phyloP scores from a whole-genome alignment of 176 grass and related monocot species.

The Chrysopogon serrulatus region DNA sequence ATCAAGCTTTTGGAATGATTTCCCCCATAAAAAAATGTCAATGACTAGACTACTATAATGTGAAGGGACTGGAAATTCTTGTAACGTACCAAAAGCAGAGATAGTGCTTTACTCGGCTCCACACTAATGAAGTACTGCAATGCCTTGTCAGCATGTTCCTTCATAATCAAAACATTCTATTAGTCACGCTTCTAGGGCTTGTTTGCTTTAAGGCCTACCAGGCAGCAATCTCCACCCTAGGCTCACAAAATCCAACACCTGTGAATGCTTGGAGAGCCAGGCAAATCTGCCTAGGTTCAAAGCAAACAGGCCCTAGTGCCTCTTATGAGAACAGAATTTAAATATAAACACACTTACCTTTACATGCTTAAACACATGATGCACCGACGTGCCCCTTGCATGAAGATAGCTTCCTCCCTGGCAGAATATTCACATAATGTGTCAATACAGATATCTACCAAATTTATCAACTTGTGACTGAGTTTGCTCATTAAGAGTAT shows the following conservation, averaged over 20 bases:
- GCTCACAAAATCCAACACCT: neutral
- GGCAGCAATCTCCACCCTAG: neutral
- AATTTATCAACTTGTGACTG: neutral
- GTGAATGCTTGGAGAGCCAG: neutral
- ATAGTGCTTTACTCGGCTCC: slow-evolving; percentile 60
- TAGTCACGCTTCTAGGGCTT: neutral
- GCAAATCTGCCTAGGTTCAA: neutral
- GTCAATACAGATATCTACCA: slow-evolving; percentile 19
- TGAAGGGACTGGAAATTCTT: neutral
- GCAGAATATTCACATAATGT: slow-evolving; percentile 23
- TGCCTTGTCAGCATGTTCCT: slow-evolving; percentile 92
- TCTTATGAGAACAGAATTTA: neutral
- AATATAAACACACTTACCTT: slow-evolving; percentile 48
- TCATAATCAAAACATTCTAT: slow-evolving; percentile 33
- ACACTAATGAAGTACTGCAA: slow-evolving; percentile 83
- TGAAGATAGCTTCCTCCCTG: slow-evolving; percentile 91
- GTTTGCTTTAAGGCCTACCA: neutral
- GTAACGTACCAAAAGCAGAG: slow-evolving; percentile 71
- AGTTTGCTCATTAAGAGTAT: neutral
- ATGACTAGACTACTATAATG: neutral
- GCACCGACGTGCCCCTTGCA: slow-evolving; percentile 67
- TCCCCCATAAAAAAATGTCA: neutral
- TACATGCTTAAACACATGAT: slow-evolving; percentile 89
- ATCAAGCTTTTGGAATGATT: neutral
- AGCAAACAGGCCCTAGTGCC: neutral